These are phyloP conservation scores for Dictyostelium capitatum DNA, from an alignment of 78 protist species.

Conservation along the genomic window DNA sequence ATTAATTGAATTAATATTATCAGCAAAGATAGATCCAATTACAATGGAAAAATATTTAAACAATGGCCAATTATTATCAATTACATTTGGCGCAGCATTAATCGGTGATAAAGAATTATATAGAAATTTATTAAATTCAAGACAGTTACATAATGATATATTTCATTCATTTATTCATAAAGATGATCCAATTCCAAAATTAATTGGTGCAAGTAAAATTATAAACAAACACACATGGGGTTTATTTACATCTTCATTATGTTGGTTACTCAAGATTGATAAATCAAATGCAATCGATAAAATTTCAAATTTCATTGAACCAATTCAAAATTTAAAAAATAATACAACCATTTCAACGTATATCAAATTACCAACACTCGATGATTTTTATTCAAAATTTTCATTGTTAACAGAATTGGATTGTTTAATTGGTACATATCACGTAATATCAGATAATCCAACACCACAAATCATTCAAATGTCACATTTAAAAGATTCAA, in stretches of 20 bases:
- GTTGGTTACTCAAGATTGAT: neutral
- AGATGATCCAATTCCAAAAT: neutral
- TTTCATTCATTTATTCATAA: constrained; percentile 1
- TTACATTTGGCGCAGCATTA: constrained; percentile 1
- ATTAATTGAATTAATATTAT: neutral
- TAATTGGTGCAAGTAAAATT: neutral
- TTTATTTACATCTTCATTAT: neutral
- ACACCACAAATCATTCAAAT: neutral
- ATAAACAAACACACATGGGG: no score
- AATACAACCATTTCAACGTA: no score
- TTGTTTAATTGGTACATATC: neutral
- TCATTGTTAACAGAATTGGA: neutral
- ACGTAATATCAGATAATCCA: neutral
- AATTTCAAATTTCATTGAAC: neutral
- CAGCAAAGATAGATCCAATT: neutral
- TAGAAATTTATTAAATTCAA: neutral
- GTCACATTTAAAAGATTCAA: neutral
- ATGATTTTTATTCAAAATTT: neutral
- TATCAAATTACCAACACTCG: neutral
- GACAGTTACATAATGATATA: neutral
- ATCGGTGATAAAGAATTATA: neutral
- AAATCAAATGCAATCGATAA: neutral
- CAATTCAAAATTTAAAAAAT: neutral
- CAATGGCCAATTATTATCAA: neutral
- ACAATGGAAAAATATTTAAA: neutral